A percentile compares a stretch with the other conserved stretches of the same genome.
phyloP scores from a whole-genome alignment of 1,284 basidiomycete genomes.

The Cutaneotrichosporon sp. region DNA sequence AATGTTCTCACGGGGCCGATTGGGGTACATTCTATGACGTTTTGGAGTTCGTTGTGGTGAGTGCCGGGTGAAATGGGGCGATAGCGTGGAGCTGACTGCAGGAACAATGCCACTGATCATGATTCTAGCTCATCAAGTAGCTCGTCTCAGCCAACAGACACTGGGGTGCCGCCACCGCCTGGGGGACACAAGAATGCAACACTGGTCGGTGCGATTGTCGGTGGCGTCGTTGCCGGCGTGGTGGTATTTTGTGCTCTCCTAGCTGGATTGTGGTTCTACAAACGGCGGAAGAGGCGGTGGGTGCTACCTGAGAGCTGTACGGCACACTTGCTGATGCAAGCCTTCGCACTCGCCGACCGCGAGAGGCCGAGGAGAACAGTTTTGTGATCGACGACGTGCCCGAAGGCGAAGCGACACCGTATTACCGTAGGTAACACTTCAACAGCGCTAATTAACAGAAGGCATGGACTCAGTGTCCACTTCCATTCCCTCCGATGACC shows the following conservation, averaged over 20 bases:
- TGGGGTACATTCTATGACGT: background rate
- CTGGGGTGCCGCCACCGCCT: no score
- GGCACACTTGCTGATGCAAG: no score
- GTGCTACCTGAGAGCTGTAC: background rate
- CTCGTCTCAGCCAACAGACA: no score
- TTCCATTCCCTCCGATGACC: background rate
- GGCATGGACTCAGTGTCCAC: background rate
- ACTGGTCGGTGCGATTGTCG: background rate
- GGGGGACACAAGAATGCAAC: background rate
- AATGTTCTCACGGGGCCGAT: background rate
- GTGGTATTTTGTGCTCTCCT: background rate
- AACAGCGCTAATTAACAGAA: background rate
- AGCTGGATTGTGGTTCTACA: background rate
- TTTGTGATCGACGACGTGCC: background rate
- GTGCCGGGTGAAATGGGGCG: no score
- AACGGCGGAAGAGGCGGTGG: background rate
- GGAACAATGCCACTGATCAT: background rate
- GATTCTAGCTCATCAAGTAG: background rate
- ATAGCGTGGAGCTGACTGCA: background rate
- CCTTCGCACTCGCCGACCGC: background rate
- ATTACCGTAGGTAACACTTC: background rate
- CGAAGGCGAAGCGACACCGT: background rate
- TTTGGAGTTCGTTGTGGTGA: conserved; percentile 1
- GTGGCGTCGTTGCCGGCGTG: conserved; percentile 1
- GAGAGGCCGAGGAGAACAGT: background rate